A percentile compares a stretch with the other conserved stretches of the same genome.
phyloP scores from a whole-genome alignment of 1,284 basidiomycete genomes.

The Vanrija sp. region DNA sequence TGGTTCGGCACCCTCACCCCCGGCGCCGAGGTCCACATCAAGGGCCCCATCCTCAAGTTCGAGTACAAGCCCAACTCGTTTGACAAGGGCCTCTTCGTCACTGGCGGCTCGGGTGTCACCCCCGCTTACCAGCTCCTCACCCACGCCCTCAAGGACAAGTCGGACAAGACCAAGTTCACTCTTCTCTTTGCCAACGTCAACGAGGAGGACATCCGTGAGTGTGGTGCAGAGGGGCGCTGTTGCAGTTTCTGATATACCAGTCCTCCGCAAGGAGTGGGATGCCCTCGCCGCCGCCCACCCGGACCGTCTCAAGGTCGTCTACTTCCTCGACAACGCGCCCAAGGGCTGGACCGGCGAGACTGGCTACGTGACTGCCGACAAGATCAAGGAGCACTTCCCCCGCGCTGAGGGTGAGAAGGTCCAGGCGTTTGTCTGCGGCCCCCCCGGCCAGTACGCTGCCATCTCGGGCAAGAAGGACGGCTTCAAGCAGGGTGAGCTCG shows the following conservation, averaged over 20 bases:
- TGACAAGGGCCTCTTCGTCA: constrained; percentile 80
- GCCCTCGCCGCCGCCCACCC: constrained; percentile 66
- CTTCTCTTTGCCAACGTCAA: constrained; percentile 86
- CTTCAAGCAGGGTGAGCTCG: constrained; percentile 76
- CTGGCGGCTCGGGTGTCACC: constrained; percentile 59
- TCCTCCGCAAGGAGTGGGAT: constrained; percentile 78
- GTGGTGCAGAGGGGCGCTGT: neutral
- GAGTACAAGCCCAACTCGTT: constrained; percentile 80
- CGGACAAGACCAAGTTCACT: constrained; percentile 95
- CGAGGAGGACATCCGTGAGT: constrained; percentile 72
- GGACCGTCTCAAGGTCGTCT: constrained; percentile 69
- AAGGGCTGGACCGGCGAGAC: constrained; percentile 65
- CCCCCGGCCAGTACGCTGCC: constrained; percentile 77
- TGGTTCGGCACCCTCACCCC: constrained; percentile 67
- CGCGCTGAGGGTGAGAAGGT: constrained; percentile 65
- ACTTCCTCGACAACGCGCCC: constrained; percentile 76
- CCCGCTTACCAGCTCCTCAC: constrained; percentile 60
- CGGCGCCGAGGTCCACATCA: constrained; percentile 80
- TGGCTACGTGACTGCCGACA: constrained; percentile 55
- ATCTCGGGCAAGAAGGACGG: constrained; percentile 60
- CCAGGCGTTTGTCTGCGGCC: constrained; percentile 88
- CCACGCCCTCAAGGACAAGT: constrained; percentile 61
- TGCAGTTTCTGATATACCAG: neutral
- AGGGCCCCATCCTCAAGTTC: constrained; percentile 84
- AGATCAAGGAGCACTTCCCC: constrained; percentile 69